Conservation (phyloP, 2,329 filamentous ascomycete species). For the Clonostachys solani region DNA sequence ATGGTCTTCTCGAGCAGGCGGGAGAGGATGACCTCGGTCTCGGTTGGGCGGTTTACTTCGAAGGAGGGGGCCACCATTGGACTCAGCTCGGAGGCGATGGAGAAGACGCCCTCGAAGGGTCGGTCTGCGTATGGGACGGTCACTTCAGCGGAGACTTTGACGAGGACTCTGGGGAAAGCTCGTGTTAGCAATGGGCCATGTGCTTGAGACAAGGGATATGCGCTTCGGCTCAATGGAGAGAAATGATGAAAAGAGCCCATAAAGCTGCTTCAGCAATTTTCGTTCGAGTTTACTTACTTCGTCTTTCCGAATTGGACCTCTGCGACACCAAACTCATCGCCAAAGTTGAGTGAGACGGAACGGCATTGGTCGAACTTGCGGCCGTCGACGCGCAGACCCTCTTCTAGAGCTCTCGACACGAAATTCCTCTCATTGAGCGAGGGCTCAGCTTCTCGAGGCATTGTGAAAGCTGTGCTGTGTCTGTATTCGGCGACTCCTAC, state of each 20-base stretch:
- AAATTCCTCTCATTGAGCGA: constrained; percentile 88
- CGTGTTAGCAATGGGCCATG: constrained; percentile 1
- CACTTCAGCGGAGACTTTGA: constrained; percentile 83
- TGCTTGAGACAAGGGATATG: too few species aligned
- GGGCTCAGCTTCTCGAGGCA: constrained; percentile 91
- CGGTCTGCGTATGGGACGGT: constrained; percentile 81
- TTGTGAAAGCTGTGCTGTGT: constrained; percentile 32
- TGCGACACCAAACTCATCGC: constrained; percentile 85
- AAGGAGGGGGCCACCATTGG: constrained; percentile 90
- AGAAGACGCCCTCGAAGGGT: constrained; percentile 93
- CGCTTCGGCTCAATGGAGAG: background rate
- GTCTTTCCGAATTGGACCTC: constrained; percentile 89
- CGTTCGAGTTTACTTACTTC: constrained; percentile 47
- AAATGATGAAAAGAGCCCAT: background rate
- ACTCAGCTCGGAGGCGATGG: constrained; percentile 84
- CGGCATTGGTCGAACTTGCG: constrained; percentile 79
- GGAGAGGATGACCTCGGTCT: constrained; percentile 80
- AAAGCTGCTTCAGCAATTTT: background rate
- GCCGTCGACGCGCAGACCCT: constrained; percentile 80
- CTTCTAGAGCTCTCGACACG: constrained; percentile 74
- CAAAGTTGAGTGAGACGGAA: constrained; percentile 73
- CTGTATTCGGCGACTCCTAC: too few species aligned
- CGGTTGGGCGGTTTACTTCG: constrained; percentile 78
- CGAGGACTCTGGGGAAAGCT: constrained; percentile 61
- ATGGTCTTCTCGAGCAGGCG: constrained; percentile 91